Percentiles rank a stretch among this genome's conserved stretches.
phyloP scores from a whole-genome alignment of 2,329 filamentous ascomycete species.

The Akanthomyces muscarius region DNA sequence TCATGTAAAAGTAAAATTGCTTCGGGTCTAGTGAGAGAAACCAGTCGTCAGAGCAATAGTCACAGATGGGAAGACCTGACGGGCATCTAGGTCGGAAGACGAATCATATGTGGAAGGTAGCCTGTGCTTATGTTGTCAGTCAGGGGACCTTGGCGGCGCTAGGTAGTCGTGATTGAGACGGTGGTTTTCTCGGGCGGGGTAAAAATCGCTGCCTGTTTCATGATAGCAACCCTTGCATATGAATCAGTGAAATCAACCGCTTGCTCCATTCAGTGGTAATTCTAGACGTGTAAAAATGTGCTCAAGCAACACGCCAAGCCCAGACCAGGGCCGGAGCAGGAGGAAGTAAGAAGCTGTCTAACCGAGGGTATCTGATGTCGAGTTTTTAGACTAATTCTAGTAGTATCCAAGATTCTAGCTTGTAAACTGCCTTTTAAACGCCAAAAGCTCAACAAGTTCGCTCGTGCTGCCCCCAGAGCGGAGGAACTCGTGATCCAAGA shows the following conservation, averaged over 20 bases:
- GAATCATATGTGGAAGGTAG: background rate
- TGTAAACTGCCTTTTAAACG: slow-evolving; percentile 61
- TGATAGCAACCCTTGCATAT: background rate
- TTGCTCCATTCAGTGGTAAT: no score
- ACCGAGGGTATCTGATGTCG: background rate
- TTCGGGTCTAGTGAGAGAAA: background rate
- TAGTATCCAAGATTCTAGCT: background rate
- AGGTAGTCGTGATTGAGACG: background rate
- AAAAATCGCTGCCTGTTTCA: background rate
- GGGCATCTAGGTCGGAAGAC: background rate
- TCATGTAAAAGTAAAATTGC: background rate
- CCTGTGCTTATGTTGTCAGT: background rate
- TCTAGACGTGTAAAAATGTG: no score
- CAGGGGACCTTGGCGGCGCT: background rate
- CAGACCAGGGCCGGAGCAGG: no score
- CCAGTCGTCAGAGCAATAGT: background rate
- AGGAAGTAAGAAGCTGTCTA: background rate
- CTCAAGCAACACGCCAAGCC: no score
- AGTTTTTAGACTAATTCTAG: no score
- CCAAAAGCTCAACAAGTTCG: slow-evolving; percentile 80
- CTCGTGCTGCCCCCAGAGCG: slow-evolving; percentile 83
- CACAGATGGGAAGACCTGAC: background rate
- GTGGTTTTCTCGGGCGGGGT: background rate
- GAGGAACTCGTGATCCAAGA: slow-evolving; percentile 89
- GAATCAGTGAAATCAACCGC: no score